Evolutionary conservation across 495 filamentous ascomycete species (phyloP), one percentile per base, ranked within the genome.

Genomic region (Cercophora samala): DNA sequence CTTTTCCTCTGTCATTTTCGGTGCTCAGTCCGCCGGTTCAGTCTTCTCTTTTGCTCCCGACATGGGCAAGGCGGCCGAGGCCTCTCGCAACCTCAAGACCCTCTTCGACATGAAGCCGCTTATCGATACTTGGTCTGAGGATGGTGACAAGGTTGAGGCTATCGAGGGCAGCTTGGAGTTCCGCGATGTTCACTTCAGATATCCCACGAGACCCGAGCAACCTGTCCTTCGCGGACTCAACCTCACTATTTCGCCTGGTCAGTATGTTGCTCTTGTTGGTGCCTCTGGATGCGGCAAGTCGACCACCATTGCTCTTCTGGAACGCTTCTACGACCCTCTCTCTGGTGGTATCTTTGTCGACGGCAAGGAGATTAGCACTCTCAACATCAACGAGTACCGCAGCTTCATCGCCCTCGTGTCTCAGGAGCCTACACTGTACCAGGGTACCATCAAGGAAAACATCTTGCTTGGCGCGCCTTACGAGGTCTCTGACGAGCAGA

Each of bases 211-310:
- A 0, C 88, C 90, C 1, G 78, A 86, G 42, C 73, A 82, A 23
- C 80, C 82, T 0, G 80, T 89, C 1, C 86, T 91, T 60, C 73
- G 74, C 3, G 80, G 81, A 22, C 73, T 88, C 42, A 85, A 81
- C 63, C 69, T 91, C 42, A 82, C 76, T 15, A 88, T 94, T 66
- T 75, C 84, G 54, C 84, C 86, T 25, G 91, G 91, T 8, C 84
- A 90, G 64, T 90, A 87, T 68, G 86, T 85, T 13, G 91, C 88
- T 1, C 81, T 95, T 26, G 91, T 93, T 3, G 91, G 91, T 6
- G 80, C 89, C 0, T 88, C 84, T 0, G 91, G 91, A 8, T 92
- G 88, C 64, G 91, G 91, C 22, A 95, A 95, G 73, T 88, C 85
- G 0, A 92, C 88, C 3, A 82, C 89, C n/a, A 85, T 92, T 17